phyloP scores from a whole-genome alignment of 495 filamentous ascomycete genomes.

The Paragyromitra xinjiangensis region DNA sequence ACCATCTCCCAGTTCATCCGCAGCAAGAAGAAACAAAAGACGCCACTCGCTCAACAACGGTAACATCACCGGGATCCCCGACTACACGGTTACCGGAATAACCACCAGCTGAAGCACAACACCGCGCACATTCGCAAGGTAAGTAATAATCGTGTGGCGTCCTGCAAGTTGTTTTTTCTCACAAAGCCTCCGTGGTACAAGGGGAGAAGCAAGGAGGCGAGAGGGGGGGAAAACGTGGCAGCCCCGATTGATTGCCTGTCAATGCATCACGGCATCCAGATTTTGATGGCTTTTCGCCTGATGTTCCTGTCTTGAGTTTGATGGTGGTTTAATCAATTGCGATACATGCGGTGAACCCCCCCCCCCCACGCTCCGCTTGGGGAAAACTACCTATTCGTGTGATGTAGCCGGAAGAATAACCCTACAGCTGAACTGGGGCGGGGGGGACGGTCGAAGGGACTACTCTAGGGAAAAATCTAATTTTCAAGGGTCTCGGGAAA shows the following conservation, averaged over 20 bases:
- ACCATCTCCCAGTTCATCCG: conserved; percentile 1
- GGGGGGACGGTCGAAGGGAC: not conserved
- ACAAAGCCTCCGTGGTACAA: conserved; percentile 29
- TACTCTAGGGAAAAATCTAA: not conserved
- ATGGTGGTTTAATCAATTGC: conserved; percentile 28
- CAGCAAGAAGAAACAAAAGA: not conserved
- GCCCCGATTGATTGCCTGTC: conserved; percentile 46
- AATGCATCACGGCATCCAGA: conserved; percentile 43
- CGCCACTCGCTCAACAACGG: conserved; percentile 25
- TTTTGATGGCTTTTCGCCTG: conserved; percentile 38
- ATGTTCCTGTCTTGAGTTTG: conserved; percentile 32
- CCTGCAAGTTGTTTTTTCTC: not conserved
- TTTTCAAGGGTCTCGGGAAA: conserved; percentile 14
- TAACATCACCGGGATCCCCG: conserved; percentile 40
- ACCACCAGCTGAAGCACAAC: conserved; percentile 16
- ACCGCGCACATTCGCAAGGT: not conserved
- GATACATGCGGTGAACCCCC: conserved; percentile 1
- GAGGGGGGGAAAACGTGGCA: conserved; percentile 39
- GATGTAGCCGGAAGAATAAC: conserved; percentile 4
- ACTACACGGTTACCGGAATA: conserved; percentile 32
- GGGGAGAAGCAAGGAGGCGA: conserved; percentile 39
- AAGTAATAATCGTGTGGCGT: conserved; percentile 14
- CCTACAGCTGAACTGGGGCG: conserved; percentile 23
- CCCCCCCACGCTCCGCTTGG: conserved; percentile 13
- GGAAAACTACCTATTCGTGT: not conserved